Percentiles rank a stretch among this genome's conserved stretches.
phyloP scores from a whole-genome alignment of 768 basidiomycete species.

The Rhizopogon vesiculosus region DNA sequence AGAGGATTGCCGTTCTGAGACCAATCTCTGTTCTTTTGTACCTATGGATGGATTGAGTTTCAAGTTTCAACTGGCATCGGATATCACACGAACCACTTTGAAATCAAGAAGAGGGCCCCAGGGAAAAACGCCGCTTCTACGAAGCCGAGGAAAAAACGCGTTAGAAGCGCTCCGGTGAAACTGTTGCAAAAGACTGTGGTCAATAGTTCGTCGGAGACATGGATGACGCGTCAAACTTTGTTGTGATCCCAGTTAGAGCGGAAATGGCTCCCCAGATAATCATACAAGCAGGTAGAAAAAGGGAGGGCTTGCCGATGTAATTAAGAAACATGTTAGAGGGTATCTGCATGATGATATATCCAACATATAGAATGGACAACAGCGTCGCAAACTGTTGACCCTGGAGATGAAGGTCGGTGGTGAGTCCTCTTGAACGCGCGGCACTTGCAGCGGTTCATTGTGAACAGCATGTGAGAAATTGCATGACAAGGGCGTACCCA shows the following conservation, averaged over 20 bases:
- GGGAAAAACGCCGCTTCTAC: conserved; percentile 47
- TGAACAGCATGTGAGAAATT: neutral
- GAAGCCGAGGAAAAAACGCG: conserved; percentile 53
- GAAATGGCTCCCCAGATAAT: conserved; percentile 65
- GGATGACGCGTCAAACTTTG: conserved; percentile 17
- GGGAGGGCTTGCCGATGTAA: conserved; percentile 59
- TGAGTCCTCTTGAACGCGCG: conserved; percentile 64
- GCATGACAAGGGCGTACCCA: conserved; percentile 33
- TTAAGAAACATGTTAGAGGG: conserved; percentile 72
- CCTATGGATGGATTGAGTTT: conserved; percentile 22
- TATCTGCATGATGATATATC: conserved; percentile 40
- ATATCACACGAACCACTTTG: conserved; percentile 28
- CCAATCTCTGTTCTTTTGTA: conserved; percentile 42
- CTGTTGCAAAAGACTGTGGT: conserved; percentile 11
- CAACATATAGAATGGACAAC: conserved; percentile 64
- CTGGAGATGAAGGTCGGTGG: conserved; percentile 56
- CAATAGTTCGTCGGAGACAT: neutral
- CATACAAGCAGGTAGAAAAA: conserved; percentile 65
- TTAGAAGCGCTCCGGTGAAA: conserved; percentile 38
- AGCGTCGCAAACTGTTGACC: conserved; percentile 62
- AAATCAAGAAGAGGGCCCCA: conserved; percentile 35
- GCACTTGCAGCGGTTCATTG: conserved; percentile 37
- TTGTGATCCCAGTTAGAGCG: conserved; percentile 35
- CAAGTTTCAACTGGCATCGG: conserved; percentile 20
- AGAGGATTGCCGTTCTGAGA: conserved; percentile 38